Evolutionary conservation across 345 rosid species (phyloP).

Genomic region (Eucalyptus rudis): DNA sequence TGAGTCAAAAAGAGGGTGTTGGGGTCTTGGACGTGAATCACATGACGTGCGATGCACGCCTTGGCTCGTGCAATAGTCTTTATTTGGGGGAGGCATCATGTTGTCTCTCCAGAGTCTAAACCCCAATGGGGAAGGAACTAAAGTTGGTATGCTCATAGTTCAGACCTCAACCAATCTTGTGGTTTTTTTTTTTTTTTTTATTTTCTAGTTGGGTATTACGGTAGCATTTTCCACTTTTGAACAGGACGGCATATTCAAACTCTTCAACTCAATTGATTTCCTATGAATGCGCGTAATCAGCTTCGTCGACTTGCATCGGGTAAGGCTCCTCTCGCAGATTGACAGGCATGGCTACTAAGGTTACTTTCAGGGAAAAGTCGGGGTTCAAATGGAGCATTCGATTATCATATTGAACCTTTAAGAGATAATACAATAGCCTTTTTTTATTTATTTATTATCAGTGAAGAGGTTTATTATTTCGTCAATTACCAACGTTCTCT

Average conservation of each 20-base stretch:
- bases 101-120: background rate
- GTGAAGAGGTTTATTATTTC: background rate
- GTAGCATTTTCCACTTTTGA: background rate
- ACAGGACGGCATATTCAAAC: background rate
- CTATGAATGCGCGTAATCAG: background rate
- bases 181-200: background rate
- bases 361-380: background rate
- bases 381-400: background rate
- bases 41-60: background rate
- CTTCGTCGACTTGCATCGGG: background rate
- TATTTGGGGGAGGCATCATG: background rate
- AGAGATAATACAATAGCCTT: background rate
- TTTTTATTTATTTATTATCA: background rate
- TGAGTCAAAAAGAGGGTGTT: background rate
- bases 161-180: background rate
- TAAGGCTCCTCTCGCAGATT: background rate
- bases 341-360: rapidly evolving
- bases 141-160: background rate
- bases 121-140: background rate
- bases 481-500: background rate
- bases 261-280: background rate
- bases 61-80: background rate
- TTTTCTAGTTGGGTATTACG: background rate
- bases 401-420: background rate
- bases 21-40: background rate